These are phyloP conservation scores for Willaertia magna DNA, from an alignment of 208 protist genomes.

Conservation along the genomic window DNA sequence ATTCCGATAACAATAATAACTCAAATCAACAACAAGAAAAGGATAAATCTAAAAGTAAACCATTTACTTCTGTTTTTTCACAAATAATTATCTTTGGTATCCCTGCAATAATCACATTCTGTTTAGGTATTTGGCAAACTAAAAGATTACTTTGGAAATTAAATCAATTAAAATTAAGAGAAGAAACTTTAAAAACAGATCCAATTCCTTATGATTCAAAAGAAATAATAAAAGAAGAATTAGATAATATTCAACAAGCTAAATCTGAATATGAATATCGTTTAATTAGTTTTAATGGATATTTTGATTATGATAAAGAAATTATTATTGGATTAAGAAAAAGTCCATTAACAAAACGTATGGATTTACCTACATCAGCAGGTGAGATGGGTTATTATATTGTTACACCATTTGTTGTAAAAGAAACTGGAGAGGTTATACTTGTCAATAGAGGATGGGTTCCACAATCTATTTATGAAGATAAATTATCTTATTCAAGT, in stretches of 20 bases:
- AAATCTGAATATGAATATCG: background rate
- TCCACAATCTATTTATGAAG: background rate
- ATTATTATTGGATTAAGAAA: background rate
- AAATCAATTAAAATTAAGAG: background rate
- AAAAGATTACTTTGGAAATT: background rate
- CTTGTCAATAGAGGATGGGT: constrained; percentile 4
- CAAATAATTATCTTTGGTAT: background rate
- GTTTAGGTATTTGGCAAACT: background rate
- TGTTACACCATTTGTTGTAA: background rate
- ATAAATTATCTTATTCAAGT: background rate
- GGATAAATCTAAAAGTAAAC: no score
- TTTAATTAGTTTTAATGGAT: background rate
- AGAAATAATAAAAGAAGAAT: background rate
- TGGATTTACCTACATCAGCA: background rate
- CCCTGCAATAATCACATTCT: background rate
- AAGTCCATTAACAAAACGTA: background rate
- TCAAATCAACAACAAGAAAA: no score
- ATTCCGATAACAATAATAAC: no score
- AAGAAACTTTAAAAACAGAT: background rate
- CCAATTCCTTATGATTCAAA: background rate
- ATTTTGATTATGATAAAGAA: background rate
- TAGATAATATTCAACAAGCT: background rate
- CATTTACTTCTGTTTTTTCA: no score
- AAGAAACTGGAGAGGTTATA: background rate
- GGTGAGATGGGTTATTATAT: background rate